Conservation (phyloP, 1,284 basidiomycete species). For the Schizophyllum amplum region DNA sequence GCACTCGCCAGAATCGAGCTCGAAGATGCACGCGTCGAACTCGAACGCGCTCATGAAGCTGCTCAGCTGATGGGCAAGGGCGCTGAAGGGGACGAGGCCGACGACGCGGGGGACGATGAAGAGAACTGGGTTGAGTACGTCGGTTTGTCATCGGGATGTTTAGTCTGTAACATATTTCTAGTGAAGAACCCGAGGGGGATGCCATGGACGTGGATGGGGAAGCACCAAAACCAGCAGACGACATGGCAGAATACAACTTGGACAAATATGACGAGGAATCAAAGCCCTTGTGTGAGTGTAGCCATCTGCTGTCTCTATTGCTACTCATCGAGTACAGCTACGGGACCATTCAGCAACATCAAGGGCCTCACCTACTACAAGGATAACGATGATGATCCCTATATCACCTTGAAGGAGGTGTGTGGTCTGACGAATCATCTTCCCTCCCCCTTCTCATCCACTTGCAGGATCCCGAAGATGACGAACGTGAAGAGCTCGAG, state of each 20-base stretch:
- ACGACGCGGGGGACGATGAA: conserved; percentile 48
- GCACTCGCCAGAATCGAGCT: conserved; percentile 83
- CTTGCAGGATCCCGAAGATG: conserved; percentile 61
- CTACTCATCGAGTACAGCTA: conserved; percentile 13
- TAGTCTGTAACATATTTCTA: background rate
- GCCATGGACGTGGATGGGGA: conserved; percentile 61
- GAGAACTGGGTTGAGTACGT: conserved; percentile 81
- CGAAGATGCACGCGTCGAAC: conserved; percentile 79
- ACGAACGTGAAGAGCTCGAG: conserved; percentile 88
- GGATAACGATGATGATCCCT: conserved; percentile 92
- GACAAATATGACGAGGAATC: conserved; percentile 92
- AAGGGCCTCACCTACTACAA: conserved; percentile 92
- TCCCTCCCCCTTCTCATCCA: conserved; percentile 1
- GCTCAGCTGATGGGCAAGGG: conserved; percentile 66
- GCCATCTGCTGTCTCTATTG: background rate
- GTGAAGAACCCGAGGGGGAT: conserved; percentile 30
- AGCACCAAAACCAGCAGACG: conserved; percentile 44
- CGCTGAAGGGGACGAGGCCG: conserved; percentile 50
- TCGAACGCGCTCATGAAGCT: conserved; percentile 76
- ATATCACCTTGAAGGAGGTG: conserved; percentile 93
- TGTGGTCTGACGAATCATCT: background rate
- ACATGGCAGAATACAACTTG: conserved; percentile 87
- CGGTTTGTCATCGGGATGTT: conserved; percentile 9
- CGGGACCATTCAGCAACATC: conserved; percentile 93
- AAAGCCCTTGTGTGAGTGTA: conserved; percentile 41